These are phyloP conservation scores for Scutellaria minor DNA, from an alignment of 257 asterid genomes.

Conservation along the genomic window DNA sequence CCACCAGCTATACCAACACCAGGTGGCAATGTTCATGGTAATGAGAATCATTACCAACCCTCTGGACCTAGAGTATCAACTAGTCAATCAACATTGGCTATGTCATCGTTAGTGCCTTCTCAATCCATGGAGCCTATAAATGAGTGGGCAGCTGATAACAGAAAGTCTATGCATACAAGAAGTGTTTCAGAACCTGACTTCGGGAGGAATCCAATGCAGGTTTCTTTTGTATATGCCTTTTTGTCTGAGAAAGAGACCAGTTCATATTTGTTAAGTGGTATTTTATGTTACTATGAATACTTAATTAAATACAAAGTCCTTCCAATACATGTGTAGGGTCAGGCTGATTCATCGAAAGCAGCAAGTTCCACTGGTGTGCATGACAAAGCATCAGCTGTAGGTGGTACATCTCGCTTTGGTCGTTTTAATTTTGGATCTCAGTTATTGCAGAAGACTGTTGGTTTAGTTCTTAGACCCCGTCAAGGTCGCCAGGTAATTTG, in stretches of 20 bases:
- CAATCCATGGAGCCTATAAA: conserved; percentile 67
- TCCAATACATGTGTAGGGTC: conserved; percentile 46
- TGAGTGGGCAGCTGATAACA: conserved; percentile 64
- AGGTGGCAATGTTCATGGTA: conserved; percentile 50
- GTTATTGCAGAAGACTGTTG: conserved; percentile 64
- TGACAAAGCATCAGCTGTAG: conserved; percentile 58
- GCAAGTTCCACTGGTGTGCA: conserved; percentile 52
- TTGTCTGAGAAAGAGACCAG: conserved; percentile 11
- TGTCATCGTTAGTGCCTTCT: conserved; percentile 90
- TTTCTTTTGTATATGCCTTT: conserved; percentile 38
- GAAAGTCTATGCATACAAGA: conserved; percentile 70
- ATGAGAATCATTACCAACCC: conserved; percentile 58
- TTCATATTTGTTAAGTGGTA: conserved; percentile 22
- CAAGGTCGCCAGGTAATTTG: conserved; percentile 55
- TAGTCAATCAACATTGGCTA: conserved; percentile 95
- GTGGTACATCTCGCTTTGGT: conserved; percentile 60
- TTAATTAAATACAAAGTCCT: conserved; percentile 14
- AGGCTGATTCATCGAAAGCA: conserved; percentile 71
- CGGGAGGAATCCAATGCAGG: conserved; percentile 96
- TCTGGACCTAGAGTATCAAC: conserved; percentile 68
- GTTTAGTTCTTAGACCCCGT: conserved; percentile 62
- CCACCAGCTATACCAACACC: conserved; percentile 66
- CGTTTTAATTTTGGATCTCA: conserved; percentile 71
- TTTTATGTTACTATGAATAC: conserved; percentile 1
- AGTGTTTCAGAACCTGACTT: conserved; percentile 98